These are phyloP conservation scores for Heimioporus sp. DNA, from an alignment of 768 basidiomycete species.

Conservation along the genomic window DNA sequence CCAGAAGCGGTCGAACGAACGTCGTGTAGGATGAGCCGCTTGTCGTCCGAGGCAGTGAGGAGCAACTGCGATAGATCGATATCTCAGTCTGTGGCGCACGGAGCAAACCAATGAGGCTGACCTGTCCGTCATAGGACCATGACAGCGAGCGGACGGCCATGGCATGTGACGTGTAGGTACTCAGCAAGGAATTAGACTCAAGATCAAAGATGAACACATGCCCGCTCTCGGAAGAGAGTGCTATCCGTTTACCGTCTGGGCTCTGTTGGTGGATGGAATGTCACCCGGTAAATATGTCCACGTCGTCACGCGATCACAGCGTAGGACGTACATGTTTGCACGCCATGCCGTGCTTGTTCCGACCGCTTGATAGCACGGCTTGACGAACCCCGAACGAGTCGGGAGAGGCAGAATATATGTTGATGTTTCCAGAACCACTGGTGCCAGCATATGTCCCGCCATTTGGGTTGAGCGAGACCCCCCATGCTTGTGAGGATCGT, in stretches of 20 bases:
- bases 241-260: conserved; percentile 81
- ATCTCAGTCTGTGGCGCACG: background rate
- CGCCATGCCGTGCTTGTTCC: conserved; percentile 75
- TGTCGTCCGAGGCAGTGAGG: conserved; percentile 90
- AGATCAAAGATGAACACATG: conserved; percentile 86
- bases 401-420: conserved; percentile 65
- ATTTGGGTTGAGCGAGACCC: conserved; percentile 76
- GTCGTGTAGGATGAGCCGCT: conserved; percentile 87
- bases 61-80: conserved; percentile 54
- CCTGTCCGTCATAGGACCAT: conserved; percentile 89
- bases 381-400: conserved; percentile 68
- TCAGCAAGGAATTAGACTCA: conserved; percentile 58
- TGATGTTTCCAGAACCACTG: conserved; percentile 67
- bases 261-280: conserved; percentile 48
- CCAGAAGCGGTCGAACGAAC: conserved; percentile 66
- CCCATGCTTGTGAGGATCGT: conserved; percentile 58
- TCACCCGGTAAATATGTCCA: conserved; percentile 2
- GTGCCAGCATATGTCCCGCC: conserved; percentile 74
- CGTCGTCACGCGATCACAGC: background rate
- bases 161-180: conserved; percentile 84
- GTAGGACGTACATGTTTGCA: conserved; percentile 59
- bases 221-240: conserved; percentile 82
- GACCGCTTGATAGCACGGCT: conserved; percentile 58
- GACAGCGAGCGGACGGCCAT: conserved; percentile 85
- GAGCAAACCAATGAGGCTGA: conserved; percentile 35